Percentiles rank a stretch among this genome's conserved stretches.
These are phyloP conservation scores for Tubosaeta sp. DNA, from an alignment of 768 basidiomycete species.

Conservation along the genomic window DNA sequence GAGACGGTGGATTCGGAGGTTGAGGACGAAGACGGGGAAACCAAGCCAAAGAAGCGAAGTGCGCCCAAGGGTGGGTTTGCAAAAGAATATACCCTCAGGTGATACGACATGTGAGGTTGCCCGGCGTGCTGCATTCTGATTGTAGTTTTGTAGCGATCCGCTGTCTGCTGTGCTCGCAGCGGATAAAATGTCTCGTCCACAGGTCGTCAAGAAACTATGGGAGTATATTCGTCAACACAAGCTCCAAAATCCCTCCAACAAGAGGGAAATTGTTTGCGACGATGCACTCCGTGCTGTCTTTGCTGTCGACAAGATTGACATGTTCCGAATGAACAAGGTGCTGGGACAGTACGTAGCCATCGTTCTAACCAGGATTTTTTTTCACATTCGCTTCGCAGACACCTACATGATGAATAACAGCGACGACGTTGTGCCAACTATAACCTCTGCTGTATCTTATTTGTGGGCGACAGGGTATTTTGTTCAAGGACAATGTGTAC, in stretches of 20 bases:
- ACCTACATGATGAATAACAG: conserved; percentile 29
- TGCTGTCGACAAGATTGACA: conserved; percentile 75
- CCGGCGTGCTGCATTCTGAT: conserved; percentile 5
- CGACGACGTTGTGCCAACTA: not conserved
- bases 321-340: conserved; percentile 95
- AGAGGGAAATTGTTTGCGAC: conserved; percentile 84
- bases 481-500: conserved; percentile 10
- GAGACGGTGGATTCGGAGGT: conserved; percentile 47
- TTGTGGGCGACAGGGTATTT: conserved; percentile 1
- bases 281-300: conserved; percentile 68
- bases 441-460: conserved; percentile 3
- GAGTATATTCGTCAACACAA: conserved; percentile 77
- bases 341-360: conserved; percentile 58
- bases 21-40: conserved; percentile 37
- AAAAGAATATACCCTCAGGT: conserved; percentile 77
- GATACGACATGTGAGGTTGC: not conserved
- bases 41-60: conserved; percentile 48
- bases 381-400: conserved; percentile 17
- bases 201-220: conserved; percentile 90
- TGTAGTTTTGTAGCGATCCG: conserved; percentile 50
- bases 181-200: conserved; percentile 75
- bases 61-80: conserved; percentile 69
- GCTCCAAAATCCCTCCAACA: conserved; percentile 83
- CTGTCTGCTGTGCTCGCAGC: conserved; percentile 65
- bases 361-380: not conserved